These are phyloP conservation scores for Sugiyamaella sp. DNA, from an alignment of 1,139 yeast species.

Conservation along the genomic window DNA sequence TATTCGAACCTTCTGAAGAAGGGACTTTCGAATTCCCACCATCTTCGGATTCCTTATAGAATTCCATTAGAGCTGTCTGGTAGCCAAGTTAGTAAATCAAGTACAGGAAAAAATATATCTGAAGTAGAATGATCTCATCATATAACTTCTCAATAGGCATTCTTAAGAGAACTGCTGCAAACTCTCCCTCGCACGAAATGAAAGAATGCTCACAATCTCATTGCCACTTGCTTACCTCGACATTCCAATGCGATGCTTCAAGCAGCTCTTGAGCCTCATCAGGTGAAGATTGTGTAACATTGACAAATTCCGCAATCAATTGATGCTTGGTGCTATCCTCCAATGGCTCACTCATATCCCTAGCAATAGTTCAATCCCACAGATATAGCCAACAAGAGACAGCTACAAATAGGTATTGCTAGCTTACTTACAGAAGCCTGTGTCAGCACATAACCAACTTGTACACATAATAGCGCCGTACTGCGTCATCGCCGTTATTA, in stretches of 20 bases:
- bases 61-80: conserved; percentile 23
- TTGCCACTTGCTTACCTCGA: conserved; percentile 37
- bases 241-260: conserved; percentile 46
- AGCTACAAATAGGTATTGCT: too few species aligned
- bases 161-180: conserved; percentile 38
- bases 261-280: conserved; percentile 51
- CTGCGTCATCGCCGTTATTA: too few species aligned
- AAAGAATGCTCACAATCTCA: background rate
- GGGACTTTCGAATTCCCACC: background rate
- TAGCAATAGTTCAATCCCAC: too few species aligned
- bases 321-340: conserved; percentile 33
- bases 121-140: too few species aligned
- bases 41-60: conserved; percentile 15
- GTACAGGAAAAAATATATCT: too few species aligned
- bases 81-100: background rate
- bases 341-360: conserved; percentile 16
- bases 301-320: conserved; percentile 56
- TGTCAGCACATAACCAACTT: too few species aligned
- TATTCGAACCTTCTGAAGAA: background rate
- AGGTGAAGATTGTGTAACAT: conserved; percentile 51
- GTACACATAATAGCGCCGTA: too few species aligned
- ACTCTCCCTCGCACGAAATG: conserved; percentile 19
- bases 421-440: too few species aligned
- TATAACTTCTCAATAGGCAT: too few species aligned
- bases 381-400: too few species aligned